Evolutionary conservation across 139 green algal genomes (phyloP), one percentile per base, ranked within the genome.

Genomic region (Gonium pectorale): DNA sequence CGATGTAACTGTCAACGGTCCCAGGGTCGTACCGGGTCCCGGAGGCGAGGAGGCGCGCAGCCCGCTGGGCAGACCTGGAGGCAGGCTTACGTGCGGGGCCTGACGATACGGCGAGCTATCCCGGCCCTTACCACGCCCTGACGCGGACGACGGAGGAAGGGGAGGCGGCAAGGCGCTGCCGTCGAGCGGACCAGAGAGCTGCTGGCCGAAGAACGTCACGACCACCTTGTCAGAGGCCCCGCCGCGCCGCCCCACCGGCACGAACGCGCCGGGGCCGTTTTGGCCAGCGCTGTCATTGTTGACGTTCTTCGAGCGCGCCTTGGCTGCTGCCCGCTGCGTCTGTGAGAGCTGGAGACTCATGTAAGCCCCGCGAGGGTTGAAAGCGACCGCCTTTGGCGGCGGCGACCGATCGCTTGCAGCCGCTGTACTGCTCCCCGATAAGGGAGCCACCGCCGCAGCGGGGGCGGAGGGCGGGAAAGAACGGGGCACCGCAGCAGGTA

Each of bases 201-300:
- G n/a, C 31, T 77, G 68, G 2, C 68, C 68, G 41, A 77, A 77
- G 68, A 77, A 77, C 26, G 68, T 77, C 43, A 77, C 43, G 3
- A 77, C 68, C 15, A 77, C 68, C 8, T 43, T 41, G 68, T 77
- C 68, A 62, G 43, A 41, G 43, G 68, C 68, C 17, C 49, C 13
- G 26, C 43, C 68, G 68, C 26, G 26, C 29, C 43, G 49, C 49
- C 49, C 13, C 49, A 56, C 13, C 13, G 49, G 49, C 49, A 26
- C 13, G 17, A 26, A 17, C 13, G 49, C 49, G 13, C 49, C 49
- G 49, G 49, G 17, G 17, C 49, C 49, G 17, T 26, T 17, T 26
- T 17, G 13, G 49, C 49, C 49, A 17, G 13, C 49, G 49, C 49
- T 56, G 49, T 17, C 49, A 17, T 17, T 56, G 49, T 17, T 56